Conservation (phyloP, 352 stramenopile genomes). For the Sclerospora graminicola region DNA sequence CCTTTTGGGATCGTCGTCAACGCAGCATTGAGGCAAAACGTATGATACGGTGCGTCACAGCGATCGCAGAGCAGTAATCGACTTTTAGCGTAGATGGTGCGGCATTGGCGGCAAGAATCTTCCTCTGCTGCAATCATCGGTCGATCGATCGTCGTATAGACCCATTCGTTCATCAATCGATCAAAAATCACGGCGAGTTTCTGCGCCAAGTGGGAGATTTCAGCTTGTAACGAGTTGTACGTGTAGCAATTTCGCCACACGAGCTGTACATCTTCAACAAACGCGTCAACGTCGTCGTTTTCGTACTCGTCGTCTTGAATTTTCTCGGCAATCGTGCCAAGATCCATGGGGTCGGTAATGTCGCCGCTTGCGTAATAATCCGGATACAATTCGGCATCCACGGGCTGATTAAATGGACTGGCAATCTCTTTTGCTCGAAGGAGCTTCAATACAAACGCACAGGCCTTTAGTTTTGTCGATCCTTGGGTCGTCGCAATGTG, state of each 20-base stretch:
- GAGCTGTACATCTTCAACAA: conserved; percentile 70
- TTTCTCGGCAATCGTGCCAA: conserved; percentile 75
- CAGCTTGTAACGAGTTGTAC: conserved; percentile 75
- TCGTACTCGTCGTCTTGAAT: conserved; percentile 82
- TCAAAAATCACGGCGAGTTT: conserved; percentile 75
- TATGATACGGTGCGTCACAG: conserved; percentile 78
- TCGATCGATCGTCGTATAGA: conserved; percentile 44
- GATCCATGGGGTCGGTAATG: conserved; percentile 72
- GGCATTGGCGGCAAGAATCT: conserved; percentile 69
- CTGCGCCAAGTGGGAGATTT: conserved; percentile 64
- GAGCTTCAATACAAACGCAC: conserved; percentile 63
- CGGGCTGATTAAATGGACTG: conserved; percentile 70
- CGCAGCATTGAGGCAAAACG: conserved; percentile 62
- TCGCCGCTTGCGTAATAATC: conserved; percentile 70
- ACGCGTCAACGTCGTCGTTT: conserved; percentile 67
- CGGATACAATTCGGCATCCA: conserved; percentile 74
- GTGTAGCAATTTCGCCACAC: conserved; percentile 83
- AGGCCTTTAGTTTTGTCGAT: conserved; percentile 52
- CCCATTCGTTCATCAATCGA: conserved; percentile 72
- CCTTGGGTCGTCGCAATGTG: conserved; percentile 51
- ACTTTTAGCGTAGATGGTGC: conserved; percentile 58
- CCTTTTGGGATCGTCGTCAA: conserved; percentile 39
- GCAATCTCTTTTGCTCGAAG: conserved; percentile 72
- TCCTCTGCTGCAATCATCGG: conserved; percentile 56
- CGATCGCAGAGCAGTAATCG: conserved; percentile 64